Evolutionary conservation across 805 yeast genomes (phyloP), one percentile per base, ranked within the genome.

Genomic region (Lipomyces yamadae): DNA sequence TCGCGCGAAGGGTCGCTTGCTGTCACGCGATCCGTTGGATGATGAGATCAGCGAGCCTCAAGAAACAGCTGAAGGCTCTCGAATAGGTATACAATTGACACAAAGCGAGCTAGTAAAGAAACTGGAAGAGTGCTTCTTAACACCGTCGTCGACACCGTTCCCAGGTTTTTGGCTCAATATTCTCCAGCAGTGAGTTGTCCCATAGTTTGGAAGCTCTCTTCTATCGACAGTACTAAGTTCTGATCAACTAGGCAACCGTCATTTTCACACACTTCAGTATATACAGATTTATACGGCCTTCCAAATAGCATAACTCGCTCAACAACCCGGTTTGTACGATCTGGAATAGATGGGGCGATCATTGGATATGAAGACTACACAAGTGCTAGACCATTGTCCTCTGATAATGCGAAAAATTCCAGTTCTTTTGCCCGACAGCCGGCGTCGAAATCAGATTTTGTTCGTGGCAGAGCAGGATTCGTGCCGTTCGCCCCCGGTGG

Each of bases 401-500:
- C 78, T 62, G 86, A 88, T 7, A 85, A 85, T 56, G 85, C 92
- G 15, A 82, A 88, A 11, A 88, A 87, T 67, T 89, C 97, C 0
- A 80, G 92, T 57, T 88, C 96, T 0, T 76, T 92, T 65, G 86
- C 85, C 37, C 82, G 99, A 69, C 84, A 87, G 62, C 72, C 75
- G 33, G 64, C 68, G 5, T 84, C 86, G 69, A 86, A 87, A 15
- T 82, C 89, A 5, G 88, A 86, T 53, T 80, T 87, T 1, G 78
- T 91, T 2, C 80, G 82, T 58, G 98, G 98, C 0, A 81, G 86
- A 2, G 82, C 96, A 0, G 84, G 86, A 24, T 90, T 84, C 73
- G 78, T 94, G 73, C 99, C 99, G 0, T 95, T 95, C 75, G 88
- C 89, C 65, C 99, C 99, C 0, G 98, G 99, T 71, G 98, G 98